Evolutionary conservation across 2,329 filamentous ascomycete genomes (phyloP), one percentile per base, ranked within the genome.

Genomic region (Ceratocystis lukuohia): DNA sequence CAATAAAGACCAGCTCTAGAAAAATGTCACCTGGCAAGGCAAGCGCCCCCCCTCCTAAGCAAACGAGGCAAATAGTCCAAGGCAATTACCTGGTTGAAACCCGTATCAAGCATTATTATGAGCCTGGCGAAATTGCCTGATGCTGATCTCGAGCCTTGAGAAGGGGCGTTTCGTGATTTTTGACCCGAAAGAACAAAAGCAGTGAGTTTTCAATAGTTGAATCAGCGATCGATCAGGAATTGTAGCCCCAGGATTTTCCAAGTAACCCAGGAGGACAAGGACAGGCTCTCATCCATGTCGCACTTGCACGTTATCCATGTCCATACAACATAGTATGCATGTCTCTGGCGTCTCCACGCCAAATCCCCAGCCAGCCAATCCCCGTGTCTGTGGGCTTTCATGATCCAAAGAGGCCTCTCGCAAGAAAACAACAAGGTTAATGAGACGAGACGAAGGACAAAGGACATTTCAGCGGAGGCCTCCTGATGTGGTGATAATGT

Each of bases 401-500:
- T 57, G 28, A 57, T 30, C 25, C 22, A 28, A 25, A 57, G 53
- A 57, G 53, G 53, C 53, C 53, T 57, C 53, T n/a, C 10, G 15
- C 53, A 57, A 28, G 3, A 57, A 57, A 28, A 57, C n/a, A 57
- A 57, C 53, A 30, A 57, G 22, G n/a, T 50, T 8, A 15, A 50
- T 50, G 20, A 50, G 48, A 50, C n/a, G 48, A 50, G 48, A 50
- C 48, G 53, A 33, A 17, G 28, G 20, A 53, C 48, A 53, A 53
- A 53, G n/a, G 20, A 12, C 48, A 15, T 17, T 22, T 15, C 66
- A 64, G 70, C 71, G 62, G 73, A 73, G 8, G 70, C 70, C 46
- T 73, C 72, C 65, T 41, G 37, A 4, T 15, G 10, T 41, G 72
- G 71, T 15, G 71, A 71, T 0, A 46, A 15, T 7, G 65, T 73